Base-by-base conservation (phyloP, 352 stramenopile genomes). In the Pythium sp. region DNA sequence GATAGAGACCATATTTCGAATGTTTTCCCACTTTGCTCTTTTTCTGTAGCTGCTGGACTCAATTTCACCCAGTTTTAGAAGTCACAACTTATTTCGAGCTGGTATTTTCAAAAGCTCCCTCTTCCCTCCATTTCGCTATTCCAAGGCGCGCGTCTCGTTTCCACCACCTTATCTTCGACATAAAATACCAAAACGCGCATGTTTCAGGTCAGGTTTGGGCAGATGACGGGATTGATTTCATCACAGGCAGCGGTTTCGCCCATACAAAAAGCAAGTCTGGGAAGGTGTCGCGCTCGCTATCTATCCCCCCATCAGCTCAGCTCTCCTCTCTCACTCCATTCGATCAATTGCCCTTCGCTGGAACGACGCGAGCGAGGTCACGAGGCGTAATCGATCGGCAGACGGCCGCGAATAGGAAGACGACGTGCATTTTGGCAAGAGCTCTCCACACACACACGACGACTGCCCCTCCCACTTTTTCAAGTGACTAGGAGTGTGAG, bases 311-410 rank as follows among this genome's bases (percentile, higher is more conserved):
- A 24, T 28, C 54, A 59, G 32, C 53, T 58, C 51, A 34, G 28
- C 53, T 22, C 53, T 58, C 36, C 54, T 38, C 41, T 20, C 38
- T 46, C 38, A 15, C 41, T 47, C 54, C 55, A 60, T 46, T 60
- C 55, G 55, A 60, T 43, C 55, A 60, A 18, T 60, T 60, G n/a
- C 28, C 4, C 43, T 22, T 51, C 43, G 43, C 43, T 51, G 43
- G 18, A 22, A 22, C 43, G 15, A 51, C 43, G 18, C 43, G 18
- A 34, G n/a, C 49, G 51, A 20, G 22, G 15, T 24, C 15, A 32
- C 6, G 5, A 34, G 18, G 55, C 55, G 28, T 60, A 60, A 60
- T 60, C 55, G 55, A 43, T 2, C 55, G 36, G 6, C 28, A 15
- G 54, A 51, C 28, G 15, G 18, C 54, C 34, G 28, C 28, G 15